phyloP scores from a whole-genome alignment of 73 alveolate species.

The Paramecium pentaurelia region DNA sequence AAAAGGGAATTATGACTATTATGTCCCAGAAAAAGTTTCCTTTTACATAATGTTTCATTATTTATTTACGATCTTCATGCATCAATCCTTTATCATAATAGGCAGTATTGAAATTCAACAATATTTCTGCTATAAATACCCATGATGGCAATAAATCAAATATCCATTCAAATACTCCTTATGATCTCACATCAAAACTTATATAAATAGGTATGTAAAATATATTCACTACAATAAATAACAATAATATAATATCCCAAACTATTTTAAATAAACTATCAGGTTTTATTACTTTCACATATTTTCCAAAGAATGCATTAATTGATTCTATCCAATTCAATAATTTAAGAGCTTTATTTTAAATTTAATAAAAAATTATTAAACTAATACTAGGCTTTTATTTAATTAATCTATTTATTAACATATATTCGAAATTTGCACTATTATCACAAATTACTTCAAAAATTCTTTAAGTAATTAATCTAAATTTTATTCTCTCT shows the following conservation, averaged over 20 bases:
- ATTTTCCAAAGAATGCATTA: neutral
- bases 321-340: neutral
- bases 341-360: neutral
- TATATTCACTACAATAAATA: conserved; percentile 29
- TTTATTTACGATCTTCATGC: conserved; percentile 59
- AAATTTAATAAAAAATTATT: neutral
- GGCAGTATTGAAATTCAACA: conserved; percentile 74
- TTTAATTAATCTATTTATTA: neutral
- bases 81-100: conserved; percentile 70
- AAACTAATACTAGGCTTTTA: neutral
- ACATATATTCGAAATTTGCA: conserved; percentile 19
- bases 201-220: conserved; percentile 53
- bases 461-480: conserved; percentile 23
- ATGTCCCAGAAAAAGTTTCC: conserved; percentile 71
- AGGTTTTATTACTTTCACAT: conserved; percentile 40
- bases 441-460: neutral
- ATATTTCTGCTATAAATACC: conserved; percentile 66
- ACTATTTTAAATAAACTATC: conserved; percentile 45
- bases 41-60: conserved; percentile 66
- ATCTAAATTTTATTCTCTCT: conserved; percentile 26
- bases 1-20: conserved; percentile 65
- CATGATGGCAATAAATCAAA: conserved; percentile 49
- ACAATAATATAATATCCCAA: conserved; percentile 40
- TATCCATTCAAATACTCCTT: conserved; percentile 30
- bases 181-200: conserved; percentile 26